phyloP scores from a whole-genome alignment of 768 basidiomycete genomes.

The Lyophyllum semitale region DNA sequence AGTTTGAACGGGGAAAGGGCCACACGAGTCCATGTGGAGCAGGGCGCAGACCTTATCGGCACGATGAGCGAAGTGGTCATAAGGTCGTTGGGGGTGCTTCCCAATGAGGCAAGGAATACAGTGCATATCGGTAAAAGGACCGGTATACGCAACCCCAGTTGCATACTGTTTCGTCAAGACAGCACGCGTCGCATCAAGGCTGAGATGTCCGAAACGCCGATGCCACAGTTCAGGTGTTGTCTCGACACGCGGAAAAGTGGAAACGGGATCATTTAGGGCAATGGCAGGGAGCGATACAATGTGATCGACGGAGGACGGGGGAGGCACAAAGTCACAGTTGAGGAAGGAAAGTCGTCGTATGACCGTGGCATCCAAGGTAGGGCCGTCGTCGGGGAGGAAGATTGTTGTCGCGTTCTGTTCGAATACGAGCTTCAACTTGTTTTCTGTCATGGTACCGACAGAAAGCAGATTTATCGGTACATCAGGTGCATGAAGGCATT shows the following conservation, averaged over 20 bases:
- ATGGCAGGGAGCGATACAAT: background rate
- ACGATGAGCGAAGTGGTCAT: constrained; percentile 7
- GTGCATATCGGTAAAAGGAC: background rate
- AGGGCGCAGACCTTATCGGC: constrained; percentile 16
- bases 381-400: background rate
- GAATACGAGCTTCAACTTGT: constrained; percentile 4
- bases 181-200: constrained; percentile 16
- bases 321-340: background rate
- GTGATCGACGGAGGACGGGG: background rate
- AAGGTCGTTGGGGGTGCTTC: constrained; percentile 20
- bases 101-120: constrained; percentile 27
- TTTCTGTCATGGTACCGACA: constrained; percentile 18
- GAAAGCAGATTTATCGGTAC: constrained; percentile 21
- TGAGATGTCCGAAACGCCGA: constrained; percentile 24
- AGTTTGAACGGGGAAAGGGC: constrained; percentile 20
- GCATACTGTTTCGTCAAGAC: constrained; percentile 17
- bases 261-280: background rate
- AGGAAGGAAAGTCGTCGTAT: background rate
- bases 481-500: constrained; percentile 26
- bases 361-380: background rate
- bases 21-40: constrained; percentile 25
- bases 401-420: background rate
- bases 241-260: background rate
- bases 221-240: constrained; percentile 22
- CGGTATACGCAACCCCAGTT: constrained; percentile 10